These are phyloP conservation scores for Beta vulgaris DNA, from an alignment of 148 eudicot species.

Conservation along the genomic window DNA sequence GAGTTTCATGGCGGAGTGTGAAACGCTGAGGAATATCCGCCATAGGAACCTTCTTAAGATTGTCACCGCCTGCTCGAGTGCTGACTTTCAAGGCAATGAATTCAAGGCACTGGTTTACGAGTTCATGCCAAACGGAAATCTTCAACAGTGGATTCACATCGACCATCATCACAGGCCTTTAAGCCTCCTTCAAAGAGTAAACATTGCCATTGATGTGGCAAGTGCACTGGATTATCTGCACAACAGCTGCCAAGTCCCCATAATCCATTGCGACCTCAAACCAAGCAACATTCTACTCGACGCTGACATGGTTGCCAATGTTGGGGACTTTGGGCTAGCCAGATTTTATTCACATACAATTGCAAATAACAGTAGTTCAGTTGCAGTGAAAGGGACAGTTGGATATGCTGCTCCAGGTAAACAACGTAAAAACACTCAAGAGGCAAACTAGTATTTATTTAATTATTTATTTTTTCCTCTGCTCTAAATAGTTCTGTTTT, in stretches of 20 bases:
- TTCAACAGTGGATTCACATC: slow-evolving; percentile 26
- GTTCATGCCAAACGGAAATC: slow-evolving; percentile 31
- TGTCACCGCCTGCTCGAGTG: slow-evolving; percentile 32
- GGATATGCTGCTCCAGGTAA: slow-evolving; percentile 36
- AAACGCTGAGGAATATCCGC: slow-evolving; percentile 26
- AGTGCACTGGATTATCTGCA: slow-evolving; percentile 27
- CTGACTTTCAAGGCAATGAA: slow-evolving; percentile 23
- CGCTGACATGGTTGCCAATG: slow-evolving; percentile 15
- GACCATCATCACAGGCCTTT: neutral
- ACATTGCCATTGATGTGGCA: slow-evolving; percentile 28
- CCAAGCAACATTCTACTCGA: slow-evolving; percentile 30
- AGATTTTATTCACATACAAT: slow-evolving; percentile 5
- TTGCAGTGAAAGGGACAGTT: slow-evolving; percentile 23
- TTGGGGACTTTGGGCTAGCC: slow-evolving; percentile 31
- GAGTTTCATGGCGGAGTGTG: slow-evolving; percentile 37
- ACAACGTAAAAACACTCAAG: neutral
- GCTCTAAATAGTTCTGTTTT: neutral
- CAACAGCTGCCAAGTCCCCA: slow-evolving; percentile 19
- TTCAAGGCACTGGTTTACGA: slow-evolving; percentile 36
- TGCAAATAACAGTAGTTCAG: slow-evolving; percentile 17
- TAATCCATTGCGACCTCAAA: slow-evolving; percentile 32
- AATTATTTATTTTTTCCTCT: neutral
- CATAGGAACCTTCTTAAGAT: slow-evolving; percentile 31
- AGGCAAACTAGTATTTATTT: too few relatives aligned
- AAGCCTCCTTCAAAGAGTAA: slow-evolving; percentile 24